Base-by-base conservation (phyloP, 208 protist species). In the Crithidia brevicula region DNA sequence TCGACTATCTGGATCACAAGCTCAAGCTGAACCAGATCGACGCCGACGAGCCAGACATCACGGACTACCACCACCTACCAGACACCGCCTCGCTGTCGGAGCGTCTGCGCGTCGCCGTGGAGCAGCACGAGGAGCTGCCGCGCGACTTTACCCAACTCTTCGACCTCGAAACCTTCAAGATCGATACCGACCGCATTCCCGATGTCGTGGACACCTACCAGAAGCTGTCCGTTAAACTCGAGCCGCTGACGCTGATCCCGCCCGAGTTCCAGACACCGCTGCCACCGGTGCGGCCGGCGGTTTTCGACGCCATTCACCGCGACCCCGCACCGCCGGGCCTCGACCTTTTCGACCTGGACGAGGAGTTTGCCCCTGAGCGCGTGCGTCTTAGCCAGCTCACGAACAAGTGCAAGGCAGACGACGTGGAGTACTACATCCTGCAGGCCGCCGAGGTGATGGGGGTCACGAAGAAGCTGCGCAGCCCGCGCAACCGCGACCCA, bases 341-440 rank as follows among this genome's bases (percentile, higher is more conserved):
- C 28, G 97, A 99, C 59, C 85, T 98, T 45, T 99, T 98, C 76
- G 97, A 99, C 77, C 83, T 99, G 7, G 97, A 99, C 67, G 95
- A 98, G 59, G 86, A 98, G 71, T 99, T 99, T 74, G 96, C 97
- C 9, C 96, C 96, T 30, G 96, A 98, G 81, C 83, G 88, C 42
- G 95, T 97, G 52, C 88, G 96, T 5, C 78, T 99, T 6, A 95
- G 92, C 66, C 95, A 98, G 63, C 72, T 98, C 33, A 98, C 97
- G n/a, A 99, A 98, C 78, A 98, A 98, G 67, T 98, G 97, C 71
- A 92, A 94, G 65, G 74, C 90, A 5, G 90, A 98, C 63, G 91
- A 98, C 67, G 82, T 98, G 30, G 90, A 95, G 45, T 98, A 96
- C 77, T 98, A 96, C 79, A 97, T 98, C 66, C 67, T 92, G 23